Evolutionary conservation across 305 asterid species (phyloP).

Genomic region (Solanum hybrid): DNA sequence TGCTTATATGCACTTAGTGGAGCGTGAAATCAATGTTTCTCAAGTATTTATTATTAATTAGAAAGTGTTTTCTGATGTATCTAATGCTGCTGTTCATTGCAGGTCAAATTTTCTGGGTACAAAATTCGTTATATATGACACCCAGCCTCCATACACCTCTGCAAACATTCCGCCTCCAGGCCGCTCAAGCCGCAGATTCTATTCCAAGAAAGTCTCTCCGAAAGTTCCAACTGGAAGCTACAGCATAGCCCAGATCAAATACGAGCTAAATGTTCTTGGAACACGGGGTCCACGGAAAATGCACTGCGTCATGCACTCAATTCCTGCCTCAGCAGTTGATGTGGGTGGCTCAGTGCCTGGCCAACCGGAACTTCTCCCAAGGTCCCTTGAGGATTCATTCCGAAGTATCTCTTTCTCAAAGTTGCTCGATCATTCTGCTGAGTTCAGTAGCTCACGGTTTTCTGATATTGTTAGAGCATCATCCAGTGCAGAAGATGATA

Average conservation of each 20-base stretch:
- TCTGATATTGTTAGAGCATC: slow-evolving; percentile 28
- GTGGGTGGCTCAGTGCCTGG: slow-evolving; percentile 11
- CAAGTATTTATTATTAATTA: background rate
- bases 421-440: slow-evolving; percentile 56
- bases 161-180: slow-evolving; percentile 28
- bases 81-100: background rate
- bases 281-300: slow-evolving; percentile 86
- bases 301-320: slow-evolving; percentile 80
- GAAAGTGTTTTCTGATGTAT: background rate
- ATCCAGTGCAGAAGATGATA: slow-evolving; percentile 24
- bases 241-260: slow-evolving; percentile 60
- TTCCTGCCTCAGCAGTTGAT: slow-evolving; percentile 69
- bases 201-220: slow-evolving; percentile 75
- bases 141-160: slow-evolving; percentile 43
- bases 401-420: slow-evolving; percentile 77
- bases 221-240: slow-evolving; percentile 69
- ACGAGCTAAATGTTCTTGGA: slow-evolving; percentile 81
- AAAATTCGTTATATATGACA: slow-evolving; percentile 74
- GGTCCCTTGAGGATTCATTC: slow-evolving; percentile 79
- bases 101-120: slow-evolving; percentile 72
- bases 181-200: slow-evolving; percentile 53
- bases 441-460: slow-evolving; percentile 38
- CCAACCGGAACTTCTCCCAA: slow-evolving; percentile 55
- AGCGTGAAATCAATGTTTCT: background rate
- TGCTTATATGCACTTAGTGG: background rate